Conservation (phyloP, 1,284 basidiomycete species). For the Stygiomarasmius scandens region DNA sequence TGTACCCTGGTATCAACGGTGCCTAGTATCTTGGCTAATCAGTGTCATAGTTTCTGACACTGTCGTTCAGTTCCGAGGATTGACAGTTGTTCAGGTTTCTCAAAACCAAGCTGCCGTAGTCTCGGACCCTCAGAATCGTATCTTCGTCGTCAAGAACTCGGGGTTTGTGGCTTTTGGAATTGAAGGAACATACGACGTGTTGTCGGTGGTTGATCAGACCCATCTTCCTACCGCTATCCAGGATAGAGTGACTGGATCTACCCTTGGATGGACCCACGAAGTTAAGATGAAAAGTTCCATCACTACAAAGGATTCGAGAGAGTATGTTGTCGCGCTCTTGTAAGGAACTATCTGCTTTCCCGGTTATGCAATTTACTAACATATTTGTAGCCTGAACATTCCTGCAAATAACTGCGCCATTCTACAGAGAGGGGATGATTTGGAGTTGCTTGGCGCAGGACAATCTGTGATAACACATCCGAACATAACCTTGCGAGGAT, state of each 20-base stretch:
- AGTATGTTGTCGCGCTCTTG: slow-evolving; percentile 79
- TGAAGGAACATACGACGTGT: slow-evolving; percentile 73
- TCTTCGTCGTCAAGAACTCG: slow-evolving; percentile 78
- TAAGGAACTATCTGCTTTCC: slow-evolving; percentile 34
- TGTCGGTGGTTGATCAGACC: slow-evolving; percentile 80
- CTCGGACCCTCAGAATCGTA: slow-evolving; percentile 78
- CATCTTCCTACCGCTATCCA: slow-evolving; percentile 63
- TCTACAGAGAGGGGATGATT: slow-evolving; percentile 76
- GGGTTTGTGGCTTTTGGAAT: slow-evolving; percentile 78
- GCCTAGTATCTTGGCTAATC: slow-evolving; percentile 5
- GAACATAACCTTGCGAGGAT: slow-evolving; percentile 73
- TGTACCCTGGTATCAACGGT: slow-evolving; percentile 27
- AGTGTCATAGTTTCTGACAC: slow-evolving; percentile 66
- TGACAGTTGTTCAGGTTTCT: slow-evolving; percentile 70
- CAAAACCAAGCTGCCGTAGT: slow-evolving; percentile 65
- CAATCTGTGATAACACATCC: slow-evolving; percentile 83
- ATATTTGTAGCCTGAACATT: slow-evolving; percentile 62
- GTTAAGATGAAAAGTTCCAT: slow-evolving; percentile 71
- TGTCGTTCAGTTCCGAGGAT: slow-evolving; percentile 73
- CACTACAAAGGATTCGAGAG: slow-evolving; percentile 43
- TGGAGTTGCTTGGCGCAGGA: slow-evolving; percentile 74
- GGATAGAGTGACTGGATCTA: slow-evolving; percentile 61
- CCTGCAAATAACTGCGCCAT: slow-evolving; percentile 85
- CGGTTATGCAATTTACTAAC: slow-evolving; percentile 7
- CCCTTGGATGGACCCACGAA: slow-evolving; percentile 70